Evolutionary conservation across 164 flowering plant species (phyloP).

Genomic region (Vitis cinerea): DNA sequence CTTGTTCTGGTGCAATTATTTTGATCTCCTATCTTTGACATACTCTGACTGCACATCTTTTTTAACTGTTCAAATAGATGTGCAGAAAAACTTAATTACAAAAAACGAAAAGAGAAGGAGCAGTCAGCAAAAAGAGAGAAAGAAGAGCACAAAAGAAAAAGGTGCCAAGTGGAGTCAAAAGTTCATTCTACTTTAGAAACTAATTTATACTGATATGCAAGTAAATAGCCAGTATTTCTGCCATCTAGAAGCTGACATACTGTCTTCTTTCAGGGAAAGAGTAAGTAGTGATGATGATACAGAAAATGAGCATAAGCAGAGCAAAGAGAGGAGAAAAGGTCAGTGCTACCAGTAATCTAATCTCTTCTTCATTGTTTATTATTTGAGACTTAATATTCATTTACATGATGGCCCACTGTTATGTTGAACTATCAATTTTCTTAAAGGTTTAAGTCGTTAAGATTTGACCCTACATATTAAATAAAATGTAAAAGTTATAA

Average conservation of each 20-base stretch:
- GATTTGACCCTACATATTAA: no score
- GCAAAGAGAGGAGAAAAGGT: constrained; percentile 52
- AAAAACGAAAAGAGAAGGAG: constrained; percentile 65
- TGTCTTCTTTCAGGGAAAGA: constrained; percentile 38
- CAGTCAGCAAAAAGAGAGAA: constrained; percentile 32
- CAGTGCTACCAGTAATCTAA: no score
- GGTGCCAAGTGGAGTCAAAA: constrained; percentile 26
- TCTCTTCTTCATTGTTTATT: no score
- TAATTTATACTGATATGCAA: background rate
- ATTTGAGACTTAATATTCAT: background rate
- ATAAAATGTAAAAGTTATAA: no score
- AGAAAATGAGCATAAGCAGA: constrained; percentile 23
- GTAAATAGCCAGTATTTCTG: background rate
- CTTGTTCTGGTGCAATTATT: no score
- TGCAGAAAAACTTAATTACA: constrained; percentile 74
- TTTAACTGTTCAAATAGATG: constrained; percentile 47
- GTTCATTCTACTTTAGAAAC: background rate
- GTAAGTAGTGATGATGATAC: constrained; percentile 31
- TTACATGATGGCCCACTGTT: background rate
- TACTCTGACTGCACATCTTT: constrained; percentile 1
- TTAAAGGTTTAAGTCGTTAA: no score
- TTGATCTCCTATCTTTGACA: background rate
- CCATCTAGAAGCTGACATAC: constrained; percentile 11
- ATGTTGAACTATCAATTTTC: no score
- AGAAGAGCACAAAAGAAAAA: constrained; percentile 49